These are phyloP conservation scores for Euphorbia tirucalli DNA, from an alignment of 345 rosid genomes.

Conservation along the genomic window DNA sequence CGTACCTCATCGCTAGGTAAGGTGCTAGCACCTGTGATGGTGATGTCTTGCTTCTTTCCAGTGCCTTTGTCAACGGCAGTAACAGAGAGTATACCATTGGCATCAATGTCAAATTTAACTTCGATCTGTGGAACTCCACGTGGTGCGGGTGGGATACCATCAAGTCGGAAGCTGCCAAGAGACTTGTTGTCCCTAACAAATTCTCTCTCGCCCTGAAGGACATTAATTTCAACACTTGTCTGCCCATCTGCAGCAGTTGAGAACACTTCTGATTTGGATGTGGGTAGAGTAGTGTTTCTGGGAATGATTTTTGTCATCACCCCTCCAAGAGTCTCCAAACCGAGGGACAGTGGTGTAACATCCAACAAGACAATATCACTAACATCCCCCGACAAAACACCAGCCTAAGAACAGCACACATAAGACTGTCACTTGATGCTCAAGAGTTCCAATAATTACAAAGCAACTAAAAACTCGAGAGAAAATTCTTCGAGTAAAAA, in stretches of 20 bases:
- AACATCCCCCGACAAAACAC: constrained; percentile 92
- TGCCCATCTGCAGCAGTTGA: constrained; percentile 99
- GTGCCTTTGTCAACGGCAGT: constrained; percentile 87
- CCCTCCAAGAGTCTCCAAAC: constrained; percentile 95
- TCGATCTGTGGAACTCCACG: constrained; percentile 95
- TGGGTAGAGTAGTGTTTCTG: constrained; percentile 89
- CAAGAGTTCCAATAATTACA: no score
- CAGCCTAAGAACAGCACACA: constrained; percentile 51
- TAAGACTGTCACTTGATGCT: neutral
- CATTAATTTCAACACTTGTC: constrained; percentile 97
- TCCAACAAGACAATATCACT: constrained; percentile 92
- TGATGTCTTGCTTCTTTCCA: constrained; percentile 91
- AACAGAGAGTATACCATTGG: constrained; percentile 89
- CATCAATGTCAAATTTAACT: constrained; percentile 93
- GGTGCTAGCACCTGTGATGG: constrained; percentile 94
- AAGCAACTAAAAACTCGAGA: no score
- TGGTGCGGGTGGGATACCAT: constrained; percentile 84
- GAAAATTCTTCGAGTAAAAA: no score
- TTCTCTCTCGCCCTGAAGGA: constrained; percentile 96
- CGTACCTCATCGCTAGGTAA: constrained; percentile 95
- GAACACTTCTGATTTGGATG: constrained; percentile 97
- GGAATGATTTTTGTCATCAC: constrained; percentile 98
- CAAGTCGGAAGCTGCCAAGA: constrained; percentile 68
- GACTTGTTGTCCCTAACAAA: constrained; percentile 96
- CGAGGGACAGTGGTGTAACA: constrained; percentile 82